Percentiles rank a stretch among this genome's conserved stretches.
Conservation (phyloP, 1,139 yeast species). For the Scheffersomyces lignicola region DNA sequence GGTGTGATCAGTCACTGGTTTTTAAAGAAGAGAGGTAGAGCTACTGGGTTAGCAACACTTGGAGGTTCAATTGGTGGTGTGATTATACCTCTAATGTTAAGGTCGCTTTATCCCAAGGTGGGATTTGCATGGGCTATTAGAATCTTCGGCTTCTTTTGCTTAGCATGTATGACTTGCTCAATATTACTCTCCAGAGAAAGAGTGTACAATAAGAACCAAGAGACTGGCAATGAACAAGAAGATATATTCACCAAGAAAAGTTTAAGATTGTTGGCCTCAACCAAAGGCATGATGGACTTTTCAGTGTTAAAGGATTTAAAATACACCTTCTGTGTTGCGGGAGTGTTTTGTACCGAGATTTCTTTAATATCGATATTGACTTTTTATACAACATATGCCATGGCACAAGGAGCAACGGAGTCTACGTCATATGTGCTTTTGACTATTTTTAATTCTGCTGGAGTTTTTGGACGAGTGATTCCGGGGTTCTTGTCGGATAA, state of each 20-base stretch:
- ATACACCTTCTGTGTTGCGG: slow-evolving; percentile 26
- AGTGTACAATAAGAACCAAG: slow-evolving; percentile 3
- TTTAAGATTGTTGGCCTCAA: slow-evolving; percentile 7
- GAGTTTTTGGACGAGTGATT: slow-evolving; percentile 56
- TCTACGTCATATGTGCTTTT: slow-evolving; percentile 52
- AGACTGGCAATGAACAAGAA: slow-evolving; percentile 1
- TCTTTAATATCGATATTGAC: slow-evolving; percentile 54
- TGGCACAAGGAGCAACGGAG: slow-evolving; percentile 52
- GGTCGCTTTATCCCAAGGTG: slow-evolving; percentile 27
- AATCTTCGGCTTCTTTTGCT: slow-evolving; percentile 31
- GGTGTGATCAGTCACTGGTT: slow-evolving; percentile 45
- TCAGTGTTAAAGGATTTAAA: slow-evolving; percentile 27
- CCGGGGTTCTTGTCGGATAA: slow-evolving; percentile 58
- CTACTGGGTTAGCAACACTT: slow-evolving; percentile 37
- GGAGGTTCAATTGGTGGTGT: slow-evolving; percentile 45
- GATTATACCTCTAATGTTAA: slow-evolving; percentile 33
- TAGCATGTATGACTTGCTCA: slow-evolving; percentile 27
- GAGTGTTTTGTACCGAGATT: slow-evolving; percentile 52
- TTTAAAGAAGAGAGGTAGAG: slow-evolving; percentile 31
- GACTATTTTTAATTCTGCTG: slow-evolving; percentile 59
- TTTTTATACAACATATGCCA: slow-evolving; percentile 56
- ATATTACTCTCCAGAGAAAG: slow-evolving; percentile 12
- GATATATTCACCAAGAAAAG: slow-evolving; percentile 6
- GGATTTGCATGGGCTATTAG: slow-evolving; percentile 41
- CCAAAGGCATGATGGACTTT: slow-evolving; percentile 23